Base-by-base conservation (phyloP, 805 yeast genomes). In the Millerago galiae region DNA sequence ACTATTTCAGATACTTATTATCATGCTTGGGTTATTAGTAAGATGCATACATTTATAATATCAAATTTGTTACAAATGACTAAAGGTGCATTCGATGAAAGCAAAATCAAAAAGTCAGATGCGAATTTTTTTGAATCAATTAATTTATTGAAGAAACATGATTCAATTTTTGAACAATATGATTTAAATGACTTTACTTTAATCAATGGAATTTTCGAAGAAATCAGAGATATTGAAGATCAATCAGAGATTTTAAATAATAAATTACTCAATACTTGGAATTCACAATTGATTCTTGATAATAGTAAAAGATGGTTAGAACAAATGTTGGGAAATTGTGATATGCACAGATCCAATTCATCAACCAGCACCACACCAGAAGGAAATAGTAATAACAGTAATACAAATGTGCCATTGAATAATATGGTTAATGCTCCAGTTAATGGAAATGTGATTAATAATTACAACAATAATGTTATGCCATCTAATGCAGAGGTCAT, bases 21-120 rank as follows among this genome's bases (percentile, higher is more conserved):
- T 37, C 61, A 56, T 36, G 40, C 52, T 2, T 57, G 61, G 61
- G 49, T 49, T 11, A 48, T 50, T 8, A 41, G 48, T 15, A 57
- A 53, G 34, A 46, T 54, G 24, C 57, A 56, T 34, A 16, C 47
- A 1, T 49, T 37, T 34, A 54, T 56, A 1, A 18, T 43, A 3
- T 37, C 43, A 12, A 47, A 40, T 5, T 11, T 54, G 25, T 28
- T 54, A 24, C 33, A 35, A 8, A 26, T 44, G 31, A 45, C 48
- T 5, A 35, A 38, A 12, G 55, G 54, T 8, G 38, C 41, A 14
- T 16, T 24, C 17, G 18, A 42, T 25, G 37, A 38, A 1, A 29
- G 38, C 13, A 37, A 38, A 12, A 3, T 15, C 12, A 28, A 43
- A 0, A 35, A 47, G 2, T n/a, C 37, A 4, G 53, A 48, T 33